Evolutionary conservation across 2,329 filamentous ascomycete genomes (phyloP), one percentile per base, ranked within the genome.

Genomic region (Elsinoe fawcettii): DNA sequence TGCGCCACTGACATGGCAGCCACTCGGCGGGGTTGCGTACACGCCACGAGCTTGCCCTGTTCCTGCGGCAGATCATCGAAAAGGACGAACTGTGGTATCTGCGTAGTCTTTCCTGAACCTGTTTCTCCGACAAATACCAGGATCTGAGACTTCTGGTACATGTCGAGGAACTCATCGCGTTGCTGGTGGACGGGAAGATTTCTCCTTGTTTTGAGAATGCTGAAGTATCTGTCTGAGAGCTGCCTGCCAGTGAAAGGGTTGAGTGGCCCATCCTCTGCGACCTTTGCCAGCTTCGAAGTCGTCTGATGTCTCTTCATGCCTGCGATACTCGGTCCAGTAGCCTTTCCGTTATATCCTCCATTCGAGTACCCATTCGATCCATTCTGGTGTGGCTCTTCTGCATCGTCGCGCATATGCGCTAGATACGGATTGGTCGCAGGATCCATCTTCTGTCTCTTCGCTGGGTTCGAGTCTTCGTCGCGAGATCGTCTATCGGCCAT

Each of bases 41-140:
- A 99, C 58, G 92, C 93, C 59, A 99, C 86, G 73, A 96, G 85
- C 77, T 96, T 96, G 70, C 84, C 81, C 64, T 85, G 84, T 61
- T 84, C 77, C 66, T 97, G 89, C 23, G 93, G 92, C 30, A 96
- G 81, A 73, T 99, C 93, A 74, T 99, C 93, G 78, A 87, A 97
- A 39, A 99, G 83, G 63, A 99, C 92, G 71, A 96, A 99, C 72
- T 99, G 93, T 1, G 93, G 93, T 60, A 99, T 97, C 77, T 99
- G 93, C 0, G 93, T 99, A 3, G 93, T 99, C 78, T 99, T 99
- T 76, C 93, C 93, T 63, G 93, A 99, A 83, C 95, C 93, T 7
- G 93, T 99, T 79, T 99, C 93, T 77, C 93, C 93, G 63, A 99
- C 93, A 68, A 99, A 96, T 66, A 99, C 93, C 60, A 99, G 84